A percentile compares a stretch with the other conserved stretches of the same genome.
phyloP scores from a whole-genome alignment of 2,329 filamentous ascomycete genomes.

The Cordyceps cateniannulata region DNA sequence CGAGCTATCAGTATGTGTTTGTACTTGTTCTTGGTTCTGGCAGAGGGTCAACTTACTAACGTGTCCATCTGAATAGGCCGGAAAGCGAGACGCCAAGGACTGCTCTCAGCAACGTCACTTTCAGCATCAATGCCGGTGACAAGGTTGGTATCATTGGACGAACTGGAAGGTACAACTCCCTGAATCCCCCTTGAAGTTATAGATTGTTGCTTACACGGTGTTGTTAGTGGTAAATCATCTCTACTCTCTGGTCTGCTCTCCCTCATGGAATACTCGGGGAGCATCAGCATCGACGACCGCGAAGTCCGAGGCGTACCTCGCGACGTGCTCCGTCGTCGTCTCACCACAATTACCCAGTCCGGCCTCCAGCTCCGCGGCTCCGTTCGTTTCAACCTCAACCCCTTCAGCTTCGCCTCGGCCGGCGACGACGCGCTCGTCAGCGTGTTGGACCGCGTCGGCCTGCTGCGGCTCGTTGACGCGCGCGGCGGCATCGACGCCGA shows the following conservation, averaged over 20 bases:
- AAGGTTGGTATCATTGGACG: background rate
- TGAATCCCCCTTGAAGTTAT: background rate
- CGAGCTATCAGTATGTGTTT: background rate
- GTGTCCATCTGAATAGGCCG: background rate
- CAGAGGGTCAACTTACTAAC: too few species aligned
- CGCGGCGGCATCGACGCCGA: too few species aligned
- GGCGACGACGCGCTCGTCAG: too few species aligned
- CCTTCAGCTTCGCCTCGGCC: background rate
- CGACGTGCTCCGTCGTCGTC: background rate
- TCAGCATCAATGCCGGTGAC: background rate
- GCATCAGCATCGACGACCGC: background rate
- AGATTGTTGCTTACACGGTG: background rate
- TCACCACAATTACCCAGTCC: background rate
- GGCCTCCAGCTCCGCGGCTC: background rate
- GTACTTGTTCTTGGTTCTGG: too few species aligned
- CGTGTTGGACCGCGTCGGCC: too few species aligned
- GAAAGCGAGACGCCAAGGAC: background rate
- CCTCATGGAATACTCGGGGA: background rate
- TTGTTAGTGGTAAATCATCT: background rate
- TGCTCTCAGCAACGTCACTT: background rate
- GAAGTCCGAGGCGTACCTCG: background rate
- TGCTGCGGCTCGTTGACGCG: too few species aligned
- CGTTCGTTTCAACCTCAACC: background rate
- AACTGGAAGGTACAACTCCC: background rate
- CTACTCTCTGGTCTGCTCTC: background rate